Evolutionary conservation across 78 protist species (phyloP).

Genomic region (Corallochytrium limacisporum): DNA sequence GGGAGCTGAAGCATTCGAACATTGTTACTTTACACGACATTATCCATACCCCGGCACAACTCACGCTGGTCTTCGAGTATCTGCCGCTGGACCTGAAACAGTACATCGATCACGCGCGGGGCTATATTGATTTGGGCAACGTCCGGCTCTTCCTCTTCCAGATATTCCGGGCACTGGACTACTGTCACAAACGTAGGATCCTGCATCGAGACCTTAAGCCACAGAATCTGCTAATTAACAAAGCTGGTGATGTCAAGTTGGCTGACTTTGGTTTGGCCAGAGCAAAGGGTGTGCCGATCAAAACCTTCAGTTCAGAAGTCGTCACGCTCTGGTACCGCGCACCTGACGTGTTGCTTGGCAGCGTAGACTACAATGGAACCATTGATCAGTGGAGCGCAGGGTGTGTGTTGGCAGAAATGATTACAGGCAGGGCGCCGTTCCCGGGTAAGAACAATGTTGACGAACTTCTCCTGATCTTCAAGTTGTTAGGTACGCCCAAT

Average conservation of each 20-base stretch:
- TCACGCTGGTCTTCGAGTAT: constrained; percentile 94
- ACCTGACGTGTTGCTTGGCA: constrained; percentile 96
- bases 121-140: constrained; percentile 14
- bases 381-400: constrained; percentile 97
- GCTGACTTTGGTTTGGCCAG: constrained; percentile 98
- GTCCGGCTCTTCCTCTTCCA: constrained; percentile 7
- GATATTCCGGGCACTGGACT: constrained; percentile 69
- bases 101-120: constrained; percentile 56
- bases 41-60: constrained; percentile 72
- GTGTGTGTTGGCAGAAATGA: constrained; percentile 95
- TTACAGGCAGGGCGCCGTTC: constrained; percentile 28
- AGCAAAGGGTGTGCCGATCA: constrained; percentile 85
- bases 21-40: constrained; percentile 94
- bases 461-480: constrained; percentile 11
- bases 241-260: constrained; percentile 71
- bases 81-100: constrained; percentile 89
- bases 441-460: constrained; percentile 11
- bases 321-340: constrained; percentile 95
- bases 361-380: constrained; percentile 75
- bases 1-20: constrained; percentile 91
- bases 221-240: constrained; percentile 83
- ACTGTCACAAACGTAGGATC: constrained; percentile 72
- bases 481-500: constrained; percentile 13
- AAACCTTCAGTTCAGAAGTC: constrained; percentile 85
- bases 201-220: constrained; percentile 96